Conservation (phyloP, 495 filamentous ascomycete genomes). For the Apodospora peruviana region DNA sequence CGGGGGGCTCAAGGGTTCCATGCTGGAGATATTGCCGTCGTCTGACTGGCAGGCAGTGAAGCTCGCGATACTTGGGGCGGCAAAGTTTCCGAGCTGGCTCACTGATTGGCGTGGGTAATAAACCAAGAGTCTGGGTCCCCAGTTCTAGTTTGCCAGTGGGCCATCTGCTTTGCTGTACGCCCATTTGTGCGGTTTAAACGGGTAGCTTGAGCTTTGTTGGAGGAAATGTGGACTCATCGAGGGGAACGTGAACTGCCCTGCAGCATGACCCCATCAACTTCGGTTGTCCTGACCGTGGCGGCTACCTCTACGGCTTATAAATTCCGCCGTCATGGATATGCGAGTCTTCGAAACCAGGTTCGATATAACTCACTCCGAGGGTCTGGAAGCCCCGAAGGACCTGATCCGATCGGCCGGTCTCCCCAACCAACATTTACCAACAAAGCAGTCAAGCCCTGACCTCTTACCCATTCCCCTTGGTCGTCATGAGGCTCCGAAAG, state of each 20-base stretch:
- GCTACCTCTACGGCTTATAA: too few species aligned
- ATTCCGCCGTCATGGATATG: too few species aligned
- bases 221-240: conserved; percentile 17
- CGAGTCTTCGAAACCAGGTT: too few species aligned
- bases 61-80: conserved; percentile 13
- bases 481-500: neutral
- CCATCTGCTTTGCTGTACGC: conserved; percentile 3
- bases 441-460: neutral
- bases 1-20: too few species aligned
- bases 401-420: neutral
- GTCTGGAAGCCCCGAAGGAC: too few species aligned
- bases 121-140: conserved; percentile 2
- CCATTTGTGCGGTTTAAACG: conserved; percentile 30
- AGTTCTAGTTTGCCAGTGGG: conserved; percentile 19
- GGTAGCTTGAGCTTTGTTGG: conserved; percentile 5
- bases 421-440: neutral
- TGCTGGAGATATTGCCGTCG: too few species aligned
- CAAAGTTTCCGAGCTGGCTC: conserved; percentile 8
- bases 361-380: too few species aligned
- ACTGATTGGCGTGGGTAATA: conserved; percentile 26
- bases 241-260: too few species aligned
- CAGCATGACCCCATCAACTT: neutral
- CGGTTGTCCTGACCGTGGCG: neutral
- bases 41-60: too few species aligned
- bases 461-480: neutral